These are phyloP conservation scores for Candida maesae DNA, from an alignment of 805 yeast genomes.

Conservation along the genomic window DNA sequence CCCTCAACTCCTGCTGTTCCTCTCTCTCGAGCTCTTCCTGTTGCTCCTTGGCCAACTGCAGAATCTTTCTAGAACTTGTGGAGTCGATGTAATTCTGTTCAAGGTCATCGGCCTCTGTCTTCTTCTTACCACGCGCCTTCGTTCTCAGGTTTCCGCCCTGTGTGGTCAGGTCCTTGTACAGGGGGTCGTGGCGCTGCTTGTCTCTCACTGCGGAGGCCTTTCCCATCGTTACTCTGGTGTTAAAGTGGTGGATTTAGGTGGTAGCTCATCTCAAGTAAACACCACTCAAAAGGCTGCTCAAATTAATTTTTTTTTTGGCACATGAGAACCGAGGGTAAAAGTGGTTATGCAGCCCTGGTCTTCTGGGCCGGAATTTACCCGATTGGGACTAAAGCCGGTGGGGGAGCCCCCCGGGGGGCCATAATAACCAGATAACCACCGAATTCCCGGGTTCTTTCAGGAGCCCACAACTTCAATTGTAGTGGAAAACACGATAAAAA, in stretches of 20 bases:
- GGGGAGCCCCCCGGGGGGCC: too few species aligned
- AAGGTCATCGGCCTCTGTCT: constrained; percentile 36
- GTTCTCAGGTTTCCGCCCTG: constrained; percentile 66
- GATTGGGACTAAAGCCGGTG: neutral
- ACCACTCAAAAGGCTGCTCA: too few species aligned
- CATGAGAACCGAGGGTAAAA: neutral
- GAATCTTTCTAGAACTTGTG: constrained; percentile 73
- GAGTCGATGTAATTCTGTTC: constrained; percentile 69
- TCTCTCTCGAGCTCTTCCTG: constrained; percentile 85
- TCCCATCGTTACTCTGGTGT: too few species aligned
- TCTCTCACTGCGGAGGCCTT: constrained; percentile 52
- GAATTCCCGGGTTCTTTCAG: too few species aligned
- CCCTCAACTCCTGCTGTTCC: constrained; percentile 36
- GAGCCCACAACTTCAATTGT: too few species aligned
- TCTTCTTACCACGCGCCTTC: constrained; percentile 33
- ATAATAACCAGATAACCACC: too few species aligned
- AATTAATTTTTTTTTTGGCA: neutral
- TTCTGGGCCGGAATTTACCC: neutral
- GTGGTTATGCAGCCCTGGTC: constrained; percentile 1
- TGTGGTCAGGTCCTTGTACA: constrained; percentile 72
- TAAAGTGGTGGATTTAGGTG: too few species aligned
- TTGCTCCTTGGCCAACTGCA: constrained; percentile 88
- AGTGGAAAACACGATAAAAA: too few species aligned
- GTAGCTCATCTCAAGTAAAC: too few species aligned
- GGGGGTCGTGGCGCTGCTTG: constrained; percentile 75